Percentiles rank a stretch among this genome's conserved stretches.
Evolutionary conservation across 345 rosid species (phyloP).

Genomic region (Corchorus capsularis): DNA sequence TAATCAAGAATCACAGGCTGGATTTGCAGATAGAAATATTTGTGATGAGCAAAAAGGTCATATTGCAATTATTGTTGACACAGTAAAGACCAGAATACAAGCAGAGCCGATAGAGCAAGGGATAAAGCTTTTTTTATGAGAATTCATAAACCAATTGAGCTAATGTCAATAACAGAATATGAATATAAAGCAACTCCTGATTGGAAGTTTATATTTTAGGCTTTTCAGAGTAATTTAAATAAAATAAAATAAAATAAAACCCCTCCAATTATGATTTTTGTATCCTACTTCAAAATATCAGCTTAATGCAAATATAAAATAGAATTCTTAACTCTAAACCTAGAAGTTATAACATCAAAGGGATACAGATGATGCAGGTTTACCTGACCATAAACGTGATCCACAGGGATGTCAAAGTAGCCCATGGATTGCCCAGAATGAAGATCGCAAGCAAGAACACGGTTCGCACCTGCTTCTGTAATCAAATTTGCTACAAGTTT

Average conservation of each 20-base stretch:
- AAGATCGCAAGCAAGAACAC: conserved; percentile 98
- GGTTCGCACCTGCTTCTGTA: conserved; percentile 94
- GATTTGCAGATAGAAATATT: conserved; percentile 18
- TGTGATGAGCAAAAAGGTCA: conserved; percentile 9
- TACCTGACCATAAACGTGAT: conserved; percentile 97
- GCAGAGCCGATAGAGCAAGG: background rate
- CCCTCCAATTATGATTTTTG: background rate
- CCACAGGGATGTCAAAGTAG: conserved; percentile 95
- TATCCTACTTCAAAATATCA: background rate
- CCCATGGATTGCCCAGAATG: conserved; percentile 99
- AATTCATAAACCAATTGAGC: background rate
- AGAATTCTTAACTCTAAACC: background rate
- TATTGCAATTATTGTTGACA: background rate
- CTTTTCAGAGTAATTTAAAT: conserved; percentile 14
- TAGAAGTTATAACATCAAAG: background rate
- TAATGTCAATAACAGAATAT: background rate
- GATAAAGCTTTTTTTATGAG: background rate
- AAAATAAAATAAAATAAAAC: background rate
- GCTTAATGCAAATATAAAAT: background rate
- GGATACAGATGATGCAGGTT: background rate
- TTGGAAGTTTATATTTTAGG: background rate
- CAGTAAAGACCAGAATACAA: background rate
- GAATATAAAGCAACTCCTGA: conserved; percentile 1
- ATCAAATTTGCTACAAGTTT: conserved; percentile 77
- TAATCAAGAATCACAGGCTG: conserved; percentile 98